Percentiles rank a stretch among this genome's conserved stretches.
Conservation (phyloP, 345 rosid species). For the Rubroshorea leprosula region DNA sequence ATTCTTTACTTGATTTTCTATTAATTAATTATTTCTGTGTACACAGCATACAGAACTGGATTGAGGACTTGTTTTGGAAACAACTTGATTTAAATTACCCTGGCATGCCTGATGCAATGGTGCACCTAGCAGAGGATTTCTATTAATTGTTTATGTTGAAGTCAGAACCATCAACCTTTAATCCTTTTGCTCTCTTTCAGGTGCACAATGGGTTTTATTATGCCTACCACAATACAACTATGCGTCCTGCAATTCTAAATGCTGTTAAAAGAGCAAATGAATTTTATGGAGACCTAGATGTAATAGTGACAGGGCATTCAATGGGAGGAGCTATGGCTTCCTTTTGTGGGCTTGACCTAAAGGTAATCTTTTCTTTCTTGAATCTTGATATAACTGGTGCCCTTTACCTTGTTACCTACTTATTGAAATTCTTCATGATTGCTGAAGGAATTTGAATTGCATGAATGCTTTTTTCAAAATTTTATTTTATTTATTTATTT, state of each 20-base stretch:
- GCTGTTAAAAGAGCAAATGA: conserved; percentile 58
- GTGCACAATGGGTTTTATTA: conserved; percentile 90
- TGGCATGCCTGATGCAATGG: conserved; percentile 94
- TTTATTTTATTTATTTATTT: no score
- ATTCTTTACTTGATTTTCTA: conserved; percentile 10
- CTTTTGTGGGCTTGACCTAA: conserved; percentile 81
- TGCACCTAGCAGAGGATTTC: conserved; percentile 23
- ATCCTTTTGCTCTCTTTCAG: conserved; percentile 27
- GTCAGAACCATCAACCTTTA: neutral
- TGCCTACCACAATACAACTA: conserved; percentile 90
- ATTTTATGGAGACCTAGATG: conserved; percentile 52
- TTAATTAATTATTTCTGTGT: conserved; percentile 6
- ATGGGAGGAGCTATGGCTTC: conserved; percentile 99
- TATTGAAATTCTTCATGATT: neutral
- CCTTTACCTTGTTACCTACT: neutral
- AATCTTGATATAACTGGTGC: conserved; percentile 9
- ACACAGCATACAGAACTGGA: conserved; percentile 88
- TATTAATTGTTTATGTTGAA: neutral
- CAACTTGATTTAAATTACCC: conserved; percentile 92
- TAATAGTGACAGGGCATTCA: conserved; percentile 94
- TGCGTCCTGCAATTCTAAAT: conserved; percentile 66
- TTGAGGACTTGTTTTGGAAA: conserved; percentile 85
- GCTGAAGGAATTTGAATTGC: neutral
- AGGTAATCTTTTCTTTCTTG: conserved; percentile 32
- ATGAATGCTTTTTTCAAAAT: no score